Evolutionary conservation across 208 protist species (phyloP), one percentile per base, ranked within the genome.

Genomic region (Leishmania guyanensis): DNA sequence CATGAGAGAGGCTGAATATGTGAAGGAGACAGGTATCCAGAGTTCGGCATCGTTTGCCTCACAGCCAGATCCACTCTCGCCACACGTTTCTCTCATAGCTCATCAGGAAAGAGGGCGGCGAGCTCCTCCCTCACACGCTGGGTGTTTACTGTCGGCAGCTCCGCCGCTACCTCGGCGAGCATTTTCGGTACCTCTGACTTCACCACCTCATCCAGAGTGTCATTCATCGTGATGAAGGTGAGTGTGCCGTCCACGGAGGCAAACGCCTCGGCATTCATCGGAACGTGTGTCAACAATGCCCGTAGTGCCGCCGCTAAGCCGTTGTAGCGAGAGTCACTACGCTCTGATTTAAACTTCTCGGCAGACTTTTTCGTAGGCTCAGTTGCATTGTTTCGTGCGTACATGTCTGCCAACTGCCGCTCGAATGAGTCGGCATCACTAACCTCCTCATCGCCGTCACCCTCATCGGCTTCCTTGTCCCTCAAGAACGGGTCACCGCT

Each of bases 221-320:
- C 64, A 14, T 90, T 84, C 46, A 86, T 86, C 16, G 78, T 56
- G 36, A 96, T 65, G 58, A 94, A 95, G 36, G 89, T 86, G 14
- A 97, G 69, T 46, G 91, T 95, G 43, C 92, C 92, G 56, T 91
- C 76, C 16, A 97, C 89, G 3, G 86, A 84, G 4, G 89, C 90
- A 39, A 89, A 91, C 33, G 86, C 83, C 29, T 89, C 87, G 0
- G 89, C 81, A 17, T 84, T 75, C 81, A 84, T 86, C 3, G 91
- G 88, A 10, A 95, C 66, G 5, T 73, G 60, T 43, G 77, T 58
- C 0, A 92, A 53, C 36, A 94, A n/a, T 12, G 84, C 75, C 53
- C 87, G 80, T 29, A 97, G 64, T 5, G 91, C 87, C 1, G 80
- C 81, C 12, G 86, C 79, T 33, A 95, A 68, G 4, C 73, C 80